phyloP scores from a whole-genome alignment of 805 yeast genomes.

The Kluyveromyces siamensis region DNA sequence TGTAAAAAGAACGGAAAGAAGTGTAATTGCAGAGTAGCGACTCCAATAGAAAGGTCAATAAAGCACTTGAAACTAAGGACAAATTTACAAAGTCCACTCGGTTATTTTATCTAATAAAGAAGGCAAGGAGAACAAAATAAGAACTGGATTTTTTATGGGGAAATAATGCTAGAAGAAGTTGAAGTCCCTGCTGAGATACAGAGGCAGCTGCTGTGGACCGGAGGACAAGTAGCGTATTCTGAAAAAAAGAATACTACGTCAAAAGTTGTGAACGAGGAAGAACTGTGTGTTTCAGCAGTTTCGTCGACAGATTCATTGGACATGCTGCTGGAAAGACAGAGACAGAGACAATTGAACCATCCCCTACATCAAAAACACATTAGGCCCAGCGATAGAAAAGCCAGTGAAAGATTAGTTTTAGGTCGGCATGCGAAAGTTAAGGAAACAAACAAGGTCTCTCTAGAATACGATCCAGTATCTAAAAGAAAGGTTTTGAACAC shows the following conservation, averaged over 20 bases:
- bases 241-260: background rate
- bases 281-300: conserved; percentile 11
- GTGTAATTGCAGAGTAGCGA: background rate
- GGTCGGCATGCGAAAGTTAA: conserved; percentile 41
- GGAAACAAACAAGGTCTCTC: conserved; percentile 69
- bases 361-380: conserved; percentile 33
- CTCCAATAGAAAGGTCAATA: background rate
- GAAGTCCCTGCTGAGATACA: background rate
- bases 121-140: background rate
- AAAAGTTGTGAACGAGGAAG: background rate
- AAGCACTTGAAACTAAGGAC: too few relatives aligned
- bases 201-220: background rate
- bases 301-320: conserved; percentile 32
- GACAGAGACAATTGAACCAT: conserved; percentile 33
- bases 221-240: background rate
- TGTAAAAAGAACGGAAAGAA: background rate
- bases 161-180: background rate
- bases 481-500: conserved; percentile 77
- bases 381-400: conserved; percentile 10
- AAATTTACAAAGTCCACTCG: too few relatives aligned
- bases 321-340: conserved; percentile 33
- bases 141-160: background rate
- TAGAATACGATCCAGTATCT: conserved; percentile 84
- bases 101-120: too few relatives aligned
- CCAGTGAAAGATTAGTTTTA: background rate